phyloP scores from a whole-genome alignment of 176 grass and related monocot genomes.

The Eleusine coracana region DNA sequence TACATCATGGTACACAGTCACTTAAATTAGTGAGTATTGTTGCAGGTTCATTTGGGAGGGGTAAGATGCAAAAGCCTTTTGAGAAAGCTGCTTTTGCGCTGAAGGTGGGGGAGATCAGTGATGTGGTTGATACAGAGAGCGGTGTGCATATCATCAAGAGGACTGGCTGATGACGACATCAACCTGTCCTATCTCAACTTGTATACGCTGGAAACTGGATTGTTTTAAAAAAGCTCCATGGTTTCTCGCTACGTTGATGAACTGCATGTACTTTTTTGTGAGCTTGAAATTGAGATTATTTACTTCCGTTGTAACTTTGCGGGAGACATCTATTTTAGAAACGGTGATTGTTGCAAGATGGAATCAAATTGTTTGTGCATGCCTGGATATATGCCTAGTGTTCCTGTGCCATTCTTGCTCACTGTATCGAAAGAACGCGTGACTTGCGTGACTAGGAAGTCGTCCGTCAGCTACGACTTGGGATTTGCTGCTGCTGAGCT shows the following conservation, averaged over 20 bases:
- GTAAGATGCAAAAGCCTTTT: slow-evolving; percentile 92
- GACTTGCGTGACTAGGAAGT: neutral
- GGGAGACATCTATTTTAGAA: slow-evolving; percentile 32
- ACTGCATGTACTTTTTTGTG: neutral
- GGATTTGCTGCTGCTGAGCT: no score
- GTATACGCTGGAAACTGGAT: neutral
- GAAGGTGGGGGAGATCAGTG: slow-evolving; percentile 81
- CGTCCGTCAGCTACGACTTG: no score
- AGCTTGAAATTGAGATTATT: slow-evolving; percentile 8
- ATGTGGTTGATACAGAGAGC: slow-evolving; percentile 80
- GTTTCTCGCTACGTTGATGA: slow-evolving; percentile 13
- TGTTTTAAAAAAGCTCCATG: neutral
- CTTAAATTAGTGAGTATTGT: slow-evolving; percentile 10
- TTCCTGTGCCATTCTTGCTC: neutral
- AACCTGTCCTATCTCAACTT: neutral
- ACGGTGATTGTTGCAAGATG: neutral
- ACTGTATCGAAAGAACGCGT: neutral
- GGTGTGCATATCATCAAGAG: slow-evolving; percentile 91
- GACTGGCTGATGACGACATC: slow-evolving; percentile 48
- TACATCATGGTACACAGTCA: neutral
- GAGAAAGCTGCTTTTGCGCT: slow-evolving; percentile 77
- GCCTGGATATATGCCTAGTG: neutral
- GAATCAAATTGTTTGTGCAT: neutral
- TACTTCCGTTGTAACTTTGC: slow-evolving; percentile 1
- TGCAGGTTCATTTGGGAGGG: slow-evolving; percentile 75